phyloP scores from a whole-genome alignment of 495 filamentous ascomycete species.

The Staphylotrichum longicolle region DNA sequence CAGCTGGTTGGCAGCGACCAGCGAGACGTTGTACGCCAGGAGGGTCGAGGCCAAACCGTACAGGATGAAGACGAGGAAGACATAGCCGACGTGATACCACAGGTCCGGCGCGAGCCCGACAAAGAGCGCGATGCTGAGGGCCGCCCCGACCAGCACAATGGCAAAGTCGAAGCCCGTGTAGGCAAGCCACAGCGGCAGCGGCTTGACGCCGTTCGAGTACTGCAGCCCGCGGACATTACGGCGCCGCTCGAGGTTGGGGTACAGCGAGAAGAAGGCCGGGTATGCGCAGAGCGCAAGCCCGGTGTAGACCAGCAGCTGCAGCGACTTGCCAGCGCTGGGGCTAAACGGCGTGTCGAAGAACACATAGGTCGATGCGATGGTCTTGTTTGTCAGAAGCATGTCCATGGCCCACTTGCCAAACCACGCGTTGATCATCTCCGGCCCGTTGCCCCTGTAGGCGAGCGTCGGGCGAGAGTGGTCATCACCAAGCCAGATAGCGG shows the following conservation, averaged over 20 bases:
- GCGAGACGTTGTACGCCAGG: slow-evolving; percentile 68
- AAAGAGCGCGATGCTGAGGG: slow-evolving; percentile 61
- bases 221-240: slow-evolving; percentile 76
- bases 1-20: slow-evolving; percentile 50
- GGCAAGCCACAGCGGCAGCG: slow-evolving; percentile 71
- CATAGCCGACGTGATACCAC: slow-evolving; percentile 74
- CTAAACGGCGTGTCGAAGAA: slow-evolving; percentile 68
- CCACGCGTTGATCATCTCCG: slow-evolving; percentile 49
- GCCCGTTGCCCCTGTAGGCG: slow-evolving; percentile 55
- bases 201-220: slow-evolving; percentile 79
- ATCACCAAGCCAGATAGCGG: slow-evolving; percentile 71
- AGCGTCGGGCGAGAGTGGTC: slow-evolving; percentile 54
- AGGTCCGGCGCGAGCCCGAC: slow-evolving; percentile 51
- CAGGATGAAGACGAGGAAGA: slow-evolving; percentile 71
- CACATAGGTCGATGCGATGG: slow-evolving; percentile 64
- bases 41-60: slow-evolving; percentile 72
- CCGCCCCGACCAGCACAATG: slow-evolving; percentile 57
- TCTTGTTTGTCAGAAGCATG: slow-evolving; percentile 60
- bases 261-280: slow-evolving; percentile 82
- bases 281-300: slow-evolving; percentile 71
- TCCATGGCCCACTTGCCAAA: slow-evolving; percentile 72
- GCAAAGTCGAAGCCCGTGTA: slow-evolving; percentile 77
- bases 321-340: slow-evolving; percentile 61
- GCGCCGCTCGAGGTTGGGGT: slow-evolving; percentile 76
- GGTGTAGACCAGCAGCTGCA: slow-evolving; percentile 78